These are phyloP conservation scores for Cladophialophora carrionii DNA, from an alignment of 2,329 filamentous ascomycete genomes.

Conservation along the genomic window DNA sequence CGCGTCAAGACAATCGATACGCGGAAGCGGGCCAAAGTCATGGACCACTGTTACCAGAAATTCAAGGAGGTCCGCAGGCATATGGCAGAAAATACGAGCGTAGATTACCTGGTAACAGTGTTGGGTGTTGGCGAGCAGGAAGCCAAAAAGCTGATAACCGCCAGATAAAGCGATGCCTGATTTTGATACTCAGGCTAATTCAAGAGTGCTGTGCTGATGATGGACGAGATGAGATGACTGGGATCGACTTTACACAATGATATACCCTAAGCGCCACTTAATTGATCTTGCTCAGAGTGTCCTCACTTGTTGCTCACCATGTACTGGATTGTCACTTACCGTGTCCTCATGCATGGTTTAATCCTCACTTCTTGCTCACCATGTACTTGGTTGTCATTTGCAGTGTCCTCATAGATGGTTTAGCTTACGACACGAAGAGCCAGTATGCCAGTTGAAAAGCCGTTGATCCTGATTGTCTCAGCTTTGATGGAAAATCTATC, in stretches of 20 bases:
- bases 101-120: constrained; percentile 31
- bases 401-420: neutral
- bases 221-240: neutral
- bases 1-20: constrained; percentile 80
- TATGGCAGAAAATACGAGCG: constrained; percentile 34
- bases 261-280: neutral
- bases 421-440: neutral
- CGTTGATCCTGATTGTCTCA: neutral
- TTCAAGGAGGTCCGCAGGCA: constrained; percentile 65
- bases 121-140: constrained; percentile 30
- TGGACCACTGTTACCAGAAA: constrained; percentile 73
- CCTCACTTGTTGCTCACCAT: neutral
- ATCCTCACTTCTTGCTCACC: neutral
- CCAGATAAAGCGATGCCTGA: constrained; percentile 16
- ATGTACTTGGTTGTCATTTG: neutral
- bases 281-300: neutral
- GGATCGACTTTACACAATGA: neutral
- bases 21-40: constrained; percentile 65
- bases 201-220: neutral
- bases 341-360: neutral
- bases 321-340: neutral
- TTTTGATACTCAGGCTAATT: constrained; percentile 4
- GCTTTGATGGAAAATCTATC: neutral
- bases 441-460: neutral
- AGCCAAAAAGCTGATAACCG: constrained; percentile 24